Percentiles rank a stretch among this genome's conserved stretches.
These are phyloP conservation scores for Starmera stellimalicola DNA, from an alignment of 1,139 yeast species.

Conservation along the genomic window DNA sequence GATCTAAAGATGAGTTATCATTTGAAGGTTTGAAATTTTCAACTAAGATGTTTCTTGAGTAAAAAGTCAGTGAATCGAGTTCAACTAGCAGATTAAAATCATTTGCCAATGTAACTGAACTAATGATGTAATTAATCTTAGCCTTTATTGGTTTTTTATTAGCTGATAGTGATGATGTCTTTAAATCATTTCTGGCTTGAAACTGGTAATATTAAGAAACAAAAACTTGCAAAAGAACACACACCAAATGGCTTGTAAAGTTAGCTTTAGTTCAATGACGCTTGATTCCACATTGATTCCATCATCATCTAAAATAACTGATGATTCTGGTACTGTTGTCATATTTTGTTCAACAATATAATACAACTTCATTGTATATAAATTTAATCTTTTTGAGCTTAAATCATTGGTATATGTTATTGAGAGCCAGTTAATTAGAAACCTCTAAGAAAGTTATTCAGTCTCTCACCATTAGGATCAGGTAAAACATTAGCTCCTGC, in stretches of 20 bases:
- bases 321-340: too few species aligned
- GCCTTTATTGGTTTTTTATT: not conserved
- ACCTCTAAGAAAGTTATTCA: conserved; percentile 1
- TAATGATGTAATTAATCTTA: not conserved
- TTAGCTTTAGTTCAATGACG: not conserved
- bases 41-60: not conserved
- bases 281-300: not conserved
- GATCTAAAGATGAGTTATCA: not conserved
- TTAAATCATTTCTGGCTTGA: too few species aligned
- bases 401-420: not conserved
- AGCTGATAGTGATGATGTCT: too few species aligned
- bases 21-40: not conserved
- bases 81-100: conserved; percentile 1
- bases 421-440: not conserved
- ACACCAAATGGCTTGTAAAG: conserved; percentile 1
- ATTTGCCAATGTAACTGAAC: not conserved
- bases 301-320: not conserved
- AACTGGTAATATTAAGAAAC: too few species aligned
- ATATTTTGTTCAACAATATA: conserved; percentile 1
- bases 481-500: not conserved
- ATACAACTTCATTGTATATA: not conserved
- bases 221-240: conserved; percentile 1
- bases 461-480: not conserved
- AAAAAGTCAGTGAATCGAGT: not conserved
- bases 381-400: not conserved